phyloP scores from a whole-genome alignment of 2,329 filamentous ascomycete genomes.

The Exserohilum turcica region DNA sequence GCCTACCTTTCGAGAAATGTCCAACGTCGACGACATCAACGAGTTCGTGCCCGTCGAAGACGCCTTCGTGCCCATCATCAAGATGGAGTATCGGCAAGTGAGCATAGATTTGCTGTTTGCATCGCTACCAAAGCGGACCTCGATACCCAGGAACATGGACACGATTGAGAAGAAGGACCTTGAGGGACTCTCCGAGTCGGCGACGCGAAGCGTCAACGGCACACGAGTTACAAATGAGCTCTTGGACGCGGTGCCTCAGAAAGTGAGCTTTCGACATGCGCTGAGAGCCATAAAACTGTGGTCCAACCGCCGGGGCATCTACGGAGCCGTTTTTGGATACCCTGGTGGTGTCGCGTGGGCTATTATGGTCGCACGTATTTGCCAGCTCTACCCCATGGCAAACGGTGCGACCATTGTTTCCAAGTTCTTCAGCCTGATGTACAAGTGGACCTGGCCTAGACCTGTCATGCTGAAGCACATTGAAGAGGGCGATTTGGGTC shows the following conservation, averaged over 20 bases:
- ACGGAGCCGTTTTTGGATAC: conserved; percentile 95
- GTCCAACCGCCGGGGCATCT: conserved; percentile 90
- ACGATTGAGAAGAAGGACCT: conserved; percentile 84
- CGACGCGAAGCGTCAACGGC: conserved; percentile 89
- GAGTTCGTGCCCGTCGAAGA: conserved; percentile 86
- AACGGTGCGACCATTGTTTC: conserved; percentile 84
- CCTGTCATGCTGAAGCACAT: conserved; percentile 90
- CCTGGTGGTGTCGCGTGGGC: conserved; percentile 98
- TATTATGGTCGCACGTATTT: conserved; percentile 94
- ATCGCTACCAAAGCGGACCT: conserved; percentile 49
- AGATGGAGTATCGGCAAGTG: conserved; percentile 87
- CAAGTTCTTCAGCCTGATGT: conserved; percentile 94
- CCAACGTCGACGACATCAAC: conserved; percentile 77
- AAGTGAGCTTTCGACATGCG: conserved; percentile 86
- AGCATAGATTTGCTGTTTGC: conserved; percentile 86
- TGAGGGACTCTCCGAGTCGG: conserved; percentile 82
- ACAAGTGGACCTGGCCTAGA: conserved; percentile 89
- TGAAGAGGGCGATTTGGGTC: conserved; percentile 78
- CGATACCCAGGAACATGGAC: conserved; percentile 64
- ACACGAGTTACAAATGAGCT: conserved; percentile 95
- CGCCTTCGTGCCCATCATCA: conserved; percentile 96
- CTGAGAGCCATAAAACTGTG: conserved; percentile 93
- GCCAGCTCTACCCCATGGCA: conserved; percentile 93
- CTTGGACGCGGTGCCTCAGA: conserved; percentile 82
- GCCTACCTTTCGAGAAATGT: conserved; percentile 75